Evolutionary conservation across 345 rosid species (phyloP).

Genomic region (Turnera subulata): DNA sequence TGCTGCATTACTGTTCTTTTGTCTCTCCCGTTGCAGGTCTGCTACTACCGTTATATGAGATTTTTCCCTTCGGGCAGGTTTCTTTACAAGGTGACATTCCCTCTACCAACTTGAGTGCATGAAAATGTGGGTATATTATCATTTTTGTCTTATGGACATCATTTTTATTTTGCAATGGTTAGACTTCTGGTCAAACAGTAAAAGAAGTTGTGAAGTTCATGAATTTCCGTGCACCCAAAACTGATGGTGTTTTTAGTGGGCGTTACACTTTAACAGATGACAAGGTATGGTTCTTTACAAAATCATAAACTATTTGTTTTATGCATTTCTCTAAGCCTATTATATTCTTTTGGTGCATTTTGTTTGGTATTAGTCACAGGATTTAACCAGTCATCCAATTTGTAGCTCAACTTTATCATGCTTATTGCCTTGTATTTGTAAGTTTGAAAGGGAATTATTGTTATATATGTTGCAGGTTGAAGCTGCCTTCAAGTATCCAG

Average conservation of each 20-base stretch:
- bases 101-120: conserved; percentile 6
- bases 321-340: background rate
- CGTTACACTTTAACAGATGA: conserved; percentile 71
- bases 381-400: background rate
- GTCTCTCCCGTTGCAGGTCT: conserved; percentile 51
- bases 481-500: conserved; percentile 85
- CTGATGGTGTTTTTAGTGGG: conserved; percentile 65
- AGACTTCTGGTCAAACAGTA: conserved; percentile 84
- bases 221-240: conserved; percentile 74
- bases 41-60: conserved; percentile 86
- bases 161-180: conserved; percentile 16
- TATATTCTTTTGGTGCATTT: background rate
- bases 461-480: conserved; percentile 50
- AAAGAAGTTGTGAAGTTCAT: conserved; percentile 81
- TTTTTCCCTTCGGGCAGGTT: conserved; percentile 88
- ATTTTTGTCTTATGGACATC: conserved; percentile 12
- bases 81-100: conserved; percentile 71
- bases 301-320: too few species aligned
- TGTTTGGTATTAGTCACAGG: too few species aligned
- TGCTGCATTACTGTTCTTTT: background rate
- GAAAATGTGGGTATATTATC: background rate
- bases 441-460: conserved; percentile 1
- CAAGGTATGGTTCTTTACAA: conserved; percentile 41
- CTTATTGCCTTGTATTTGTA: background rate
- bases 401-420: background rate